Conservation (phyloP, 768 basidiomycete genomes). For the Tylopilus plumbeoviolaceoides region DNA sequence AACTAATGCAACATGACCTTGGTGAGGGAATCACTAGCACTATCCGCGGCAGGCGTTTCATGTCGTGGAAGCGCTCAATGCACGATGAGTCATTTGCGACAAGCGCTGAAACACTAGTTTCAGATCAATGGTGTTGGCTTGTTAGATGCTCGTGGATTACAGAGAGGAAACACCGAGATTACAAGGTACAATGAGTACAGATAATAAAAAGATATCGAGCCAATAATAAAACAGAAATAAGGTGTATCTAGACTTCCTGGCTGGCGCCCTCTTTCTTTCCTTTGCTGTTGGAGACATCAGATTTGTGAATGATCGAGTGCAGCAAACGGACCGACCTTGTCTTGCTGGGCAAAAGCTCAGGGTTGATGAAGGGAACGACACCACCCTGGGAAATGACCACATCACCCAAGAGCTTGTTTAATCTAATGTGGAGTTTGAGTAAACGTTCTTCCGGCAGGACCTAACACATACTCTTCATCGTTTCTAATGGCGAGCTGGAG, state of each 20-base stretch:
- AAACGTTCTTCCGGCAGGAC: background rate
- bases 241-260: constrained; percentile 27
- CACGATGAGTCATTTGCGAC: background rate
- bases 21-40: too few species aligned
- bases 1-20: too few species aligned
- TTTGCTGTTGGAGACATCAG: constrained; percentile 24
- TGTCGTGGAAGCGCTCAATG: too few species aligned
- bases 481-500: constrained; percentile 63
- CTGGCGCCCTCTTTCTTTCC: constrained; percentile 33
- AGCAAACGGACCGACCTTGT: constrained; percentile 17
- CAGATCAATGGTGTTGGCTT: background rate
- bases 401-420: constrained; percentile 38
- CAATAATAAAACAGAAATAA: constrained; percentile 17
- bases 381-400: constrained; percentile 65
- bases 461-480: constrained; percentile 43
- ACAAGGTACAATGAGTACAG: constrained; percentile 27
- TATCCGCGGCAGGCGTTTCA: too few species aligned
- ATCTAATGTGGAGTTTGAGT: constrained; percentile 13
- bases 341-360: constrained; percentile 35
- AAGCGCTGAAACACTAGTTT: background rate
- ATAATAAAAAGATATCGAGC: constrained; percentile 28
- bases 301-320: background rate
- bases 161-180: constrained; percentile 13
- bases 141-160: constrained; percentile 15
- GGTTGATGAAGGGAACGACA: constrained; percentile 49